A percentile compares a stretch with the other conserved stretches of the same genome.
These are phyloP conservation scores for Lachnellula hyalina DNA, from an alignment of 2,329 filamentous ascomycete genomes.

Conservation along the genomic window DNA sequence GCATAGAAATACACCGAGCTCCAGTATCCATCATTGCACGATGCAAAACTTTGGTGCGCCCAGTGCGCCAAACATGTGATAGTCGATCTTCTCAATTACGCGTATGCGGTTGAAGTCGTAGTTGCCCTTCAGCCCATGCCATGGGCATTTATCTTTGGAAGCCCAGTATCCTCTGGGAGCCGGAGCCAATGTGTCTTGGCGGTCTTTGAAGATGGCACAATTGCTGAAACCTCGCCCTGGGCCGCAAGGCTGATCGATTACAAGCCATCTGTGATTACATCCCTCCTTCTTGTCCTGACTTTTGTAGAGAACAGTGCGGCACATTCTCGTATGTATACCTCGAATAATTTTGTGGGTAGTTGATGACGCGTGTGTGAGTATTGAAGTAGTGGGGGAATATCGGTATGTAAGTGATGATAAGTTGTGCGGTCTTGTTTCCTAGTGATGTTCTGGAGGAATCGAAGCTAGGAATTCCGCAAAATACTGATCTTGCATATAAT, in stretches of 20 bases:
- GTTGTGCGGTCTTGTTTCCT: too few relatives aligned
- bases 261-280: slow-evolving; percentile 13
- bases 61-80: neutral
- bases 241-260: slow-evolving; percentile 11
- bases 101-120: slow-evolving; percentile 15
- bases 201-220: slow-evolving; percentile 9
- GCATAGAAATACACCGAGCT: neutral
- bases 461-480: too few relatives aligned
- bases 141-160: slow-evolving; percentile 7
- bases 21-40: neutral
- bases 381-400: neutral
- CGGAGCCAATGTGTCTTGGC: neutral
- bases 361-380: neutral
- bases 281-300: neutral
- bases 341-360: neutral
- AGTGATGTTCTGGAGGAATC: too few relatives aligned
- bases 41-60: neutral
- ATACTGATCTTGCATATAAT: too few relatives aligned
- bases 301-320: slow-evolving; percentile 9
- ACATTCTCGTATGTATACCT: slow-evolving; percentile 8
- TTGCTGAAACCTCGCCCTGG: slow-evolving; percentile 13
- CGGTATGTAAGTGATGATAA: neutral
- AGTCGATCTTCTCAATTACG: slow-evolving; percentile 10
- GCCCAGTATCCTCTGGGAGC: neutral
- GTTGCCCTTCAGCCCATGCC: slow-evolving; percentile 7